Conservation (phyloP, 192 early-diverging fungal species). For the Linnemannia exigua region DNA sequence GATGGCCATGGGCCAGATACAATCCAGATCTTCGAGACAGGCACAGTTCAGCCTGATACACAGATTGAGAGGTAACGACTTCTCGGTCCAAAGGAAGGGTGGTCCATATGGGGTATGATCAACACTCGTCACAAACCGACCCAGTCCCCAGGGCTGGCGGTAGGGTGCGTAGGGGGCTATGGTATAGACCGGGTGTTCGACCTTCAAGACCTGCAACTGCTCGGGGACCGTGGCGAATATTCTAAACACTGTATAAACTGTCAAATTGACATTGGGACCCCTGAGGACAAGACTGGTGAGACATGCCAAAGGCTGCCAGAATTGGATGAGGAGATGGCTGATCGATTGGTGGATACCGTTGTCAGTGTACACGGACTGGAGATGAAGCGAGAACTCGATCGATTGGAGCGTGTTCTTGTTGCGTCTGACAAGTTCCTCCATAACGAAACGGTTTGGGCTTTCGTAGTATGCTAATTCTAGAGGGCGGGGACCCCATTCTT, state of each 20-base stretch:
- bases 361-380: not conserved
- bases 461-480: not conserved
- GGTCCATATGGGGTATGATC: too few relatives aligned
- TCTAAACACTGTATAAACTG: not conserved
- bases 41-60: not conserved
- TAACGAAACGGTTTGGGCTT: not conserved
- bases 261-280: not conserved
- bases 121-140: too few relatives aligned
- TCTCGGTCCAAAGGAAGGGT: not conserved
- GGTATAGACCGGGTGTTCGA: not conserved
- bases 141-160: too few relatives aligned
- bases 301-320: too few relatives aligned
- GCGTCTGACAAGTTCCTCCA: not conserved
- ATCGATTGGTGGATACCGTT: not conserved
- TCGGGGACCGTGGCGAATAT: not conserved
- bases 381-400: not conserved
- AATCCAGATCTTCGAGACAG: not conserved
- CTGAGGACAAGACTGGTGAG: not conserved
- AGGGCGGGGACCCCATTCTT: not conserved
- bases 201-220: not conserved
- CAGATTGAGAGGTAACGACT: not conserved
- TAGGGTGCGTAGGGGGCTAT: not conserved
- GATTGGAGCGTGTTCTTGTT: not conserved
- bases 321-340: too few relatives aligned
- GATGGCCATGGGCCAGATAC: not conserved